A percentile compares a stretch with the other conserved stretches of the same genome.
phyloP scores from a whole-genome alignment of 1,139 yeast genomes.

The Scheffersomyces parashehatae region DNA sequence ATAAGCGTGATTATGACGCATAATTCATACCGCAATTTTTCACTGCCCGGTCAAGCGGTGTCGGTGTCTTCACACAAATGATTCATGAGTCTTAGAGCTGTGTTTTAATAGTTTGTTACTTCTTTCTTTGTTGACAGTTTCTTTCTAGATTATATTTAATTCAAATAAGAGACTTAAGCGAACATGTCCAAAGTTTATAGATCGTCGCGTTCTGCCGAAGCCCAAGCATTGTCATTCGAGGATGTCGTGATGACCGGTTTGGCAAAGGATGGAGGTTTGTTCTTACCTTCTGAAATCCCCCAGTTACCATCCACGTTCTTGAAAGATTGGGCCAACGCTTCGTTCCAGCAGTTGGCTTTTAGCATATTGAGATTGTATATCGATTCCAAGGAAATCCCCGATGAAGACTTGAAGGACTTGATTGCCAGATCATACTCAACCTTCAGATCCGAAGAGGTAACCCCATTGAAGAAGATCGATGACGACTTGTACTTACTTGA shows the following conservation, averaged over 20 bases:
- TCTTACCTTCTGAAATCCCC: constrained; percentile 84
- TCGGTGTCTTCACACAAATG: background rate
- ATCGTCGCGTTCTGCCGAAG: constrained; percentile 74
- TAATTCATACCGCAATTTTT: background rate
- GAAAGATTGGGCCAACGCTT: constrained; percentile 66
- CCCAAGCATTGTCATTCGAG: constrained; percentile 71
- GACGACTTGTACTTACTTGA: constrained; percentile 74
- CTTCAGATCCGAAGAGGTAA: constrained; percentile 80
- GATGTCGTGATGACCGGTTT: constrained; percentile 92
- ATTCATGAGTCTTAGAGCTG: background rate
- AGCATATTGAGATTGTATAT: constrained; percentile 83
- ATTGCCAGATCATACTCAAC: constrained; percentile 79
- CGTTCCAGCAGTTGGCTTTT: constrained; percentile 84
- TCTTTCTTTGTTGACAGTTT: background rate
- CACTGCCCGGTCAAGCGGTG: too few species aligned
- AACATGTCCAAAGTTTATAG: constrained; percentile 61
- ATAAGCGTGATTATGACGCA: background rate
- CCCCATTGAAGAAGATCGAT: constrained; percentile 72
- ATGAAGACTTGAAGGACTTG: constrained; percentile 62
- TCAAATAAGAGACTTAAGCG: background rate
- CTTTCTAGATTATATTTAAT: background rate
- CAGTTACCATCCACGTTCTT: constrained; percentile 60
- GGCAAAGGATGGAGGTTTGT: constrained; percentile 95
- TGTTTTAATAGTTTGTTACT: background rate
- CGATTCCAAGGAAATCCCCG: constrained; percentile 66